These are phyloP conservation scores for Salix udensis DNA, from an alignment of 345 rosid species.

Conservation along the genomic window DNA sequence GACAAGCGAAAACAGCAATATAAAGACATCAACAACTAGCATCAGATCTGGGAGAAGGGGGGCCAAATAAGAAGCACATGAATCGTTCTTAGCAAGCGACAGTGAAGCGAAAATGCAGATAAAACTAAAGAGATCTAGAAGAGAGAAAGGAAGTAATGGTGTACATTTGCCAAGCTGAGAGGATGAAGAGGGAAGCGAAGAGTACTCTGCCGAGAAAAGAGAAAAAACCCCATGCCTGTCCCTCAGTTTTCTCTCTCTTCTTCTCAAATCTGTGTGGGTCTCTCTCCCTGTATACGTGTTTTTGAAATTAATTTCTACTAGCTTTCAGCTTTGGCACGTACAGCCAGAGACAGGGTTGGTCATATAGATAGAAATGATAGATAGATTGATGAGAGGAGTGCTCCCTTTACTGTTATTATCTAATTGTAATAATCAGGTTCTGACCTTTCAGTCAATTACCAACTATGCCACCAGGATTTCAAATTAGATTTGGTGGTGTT, in stretches of 20 bases:
- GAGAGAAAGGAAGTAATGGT: neutral
- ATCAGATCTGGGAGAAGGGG: neutral
- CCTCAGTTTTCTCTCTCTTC: neutral
- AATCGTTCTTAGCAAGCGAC: neutral
- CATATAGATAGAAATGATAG: neutral
- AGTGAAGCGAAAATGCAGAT: neutral
- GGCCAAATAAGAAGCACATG: neutral
- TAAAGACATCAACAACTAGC: neutral
- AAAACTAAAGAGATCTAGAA: slow-evolving; percentile 15
- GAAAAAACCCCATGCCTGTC: slow-evolving; percentile 70
- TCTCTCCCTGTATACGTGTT: neutral
- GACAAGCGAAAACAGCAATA: neutral
- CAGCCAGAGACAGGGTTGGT: neutral
- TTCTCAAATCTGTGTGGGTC: slow-evolving; percentile 1
- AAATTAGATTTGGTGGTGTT: no score
- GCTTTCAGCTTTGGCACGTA: neutral
- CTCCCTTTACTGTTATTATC: neutral
- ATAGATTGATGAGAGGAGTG: neutral
- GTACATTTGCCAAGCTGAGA: slow-evolving; percentile 91
- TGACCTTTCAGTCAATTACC: neutral
- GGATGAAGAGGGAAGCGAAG: slow-evolving; percentile 82
- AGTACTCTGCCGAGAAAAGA: slow-evolving; percentile 89
- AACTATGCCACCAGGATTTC: neutral
- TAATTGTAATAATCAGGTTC: neutral
- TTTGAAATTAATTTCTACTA: neutral